Evolutionary conservation across 495 filamentous ascomycete species (phyloP).

Genomic region (Opeltia flavorubescens): DNA sequence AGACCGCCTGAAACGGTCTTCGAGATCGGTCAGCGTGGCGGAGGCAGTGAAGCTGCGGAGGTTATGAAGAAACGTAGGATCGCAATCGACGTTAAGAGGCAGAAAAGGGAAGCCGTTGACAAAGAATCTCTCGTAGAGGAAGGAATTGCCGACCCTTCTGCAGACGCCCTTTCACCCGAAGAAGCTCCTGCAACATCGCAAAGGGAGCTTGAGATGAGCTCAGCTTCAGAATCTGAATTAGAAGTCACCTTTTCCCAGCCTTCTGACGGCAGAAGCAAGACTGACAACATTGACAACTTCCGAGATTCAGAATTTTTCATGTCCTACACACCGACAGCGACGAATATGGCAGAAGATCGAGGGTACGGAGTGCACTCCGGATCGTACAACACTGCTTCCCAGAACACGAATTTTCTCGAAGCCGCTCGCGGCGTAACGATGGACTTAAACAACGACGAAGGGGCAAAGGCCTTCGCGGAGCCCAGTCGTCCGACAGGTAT

Average conservation of each 20-base stretch:
- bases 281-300: constrained; percentile 30
- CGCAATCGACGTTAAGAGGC: constrained; percentile 26
- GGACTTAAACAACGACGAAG: constrained; percentile 81
- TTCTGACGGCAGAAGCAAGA: constrained; percentile 16
- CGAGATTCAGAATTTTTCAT: constrained; percentile 87
- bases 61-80: constrained; percentile 60
- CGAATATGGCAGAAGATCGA: constrained; percentile 69
- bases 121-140: constrained; percentile 6
- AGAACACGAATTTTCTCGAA: constrained; percentile 60
- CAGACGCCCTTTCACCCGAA: not conserved
- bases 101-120: constrained; percentile 23
- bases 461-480: constrained; percentile 57
- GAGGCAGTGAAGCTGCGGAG: constrained; percentile 52
- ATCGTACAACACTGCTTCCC: constrained; percentile 30
- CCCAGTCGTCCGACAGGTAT: constrained; percentile 52
- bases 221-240: constrained; percentile 60
- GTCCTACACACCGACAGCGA: constrained; percentile 71
- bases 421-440: constrained; percentile 72
- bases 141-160: constrained; percentile 20
- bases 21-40: constrained; percentile 61
- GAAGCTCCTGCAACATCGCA: not conserved
- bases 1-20: constrained; percentile 88
- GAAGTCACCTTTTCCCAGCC: constrained; percentile 68
- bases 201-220: constrained; percentile 39
- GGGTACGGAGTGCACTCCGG: constrained; percentile 83